A percentile compares a stretch with the other conserved stretches of the same genome.
phyloP scores from a whole-genome alignment of 768 basidiomycete species.

The Daedaleopsis nitida region DNA sequence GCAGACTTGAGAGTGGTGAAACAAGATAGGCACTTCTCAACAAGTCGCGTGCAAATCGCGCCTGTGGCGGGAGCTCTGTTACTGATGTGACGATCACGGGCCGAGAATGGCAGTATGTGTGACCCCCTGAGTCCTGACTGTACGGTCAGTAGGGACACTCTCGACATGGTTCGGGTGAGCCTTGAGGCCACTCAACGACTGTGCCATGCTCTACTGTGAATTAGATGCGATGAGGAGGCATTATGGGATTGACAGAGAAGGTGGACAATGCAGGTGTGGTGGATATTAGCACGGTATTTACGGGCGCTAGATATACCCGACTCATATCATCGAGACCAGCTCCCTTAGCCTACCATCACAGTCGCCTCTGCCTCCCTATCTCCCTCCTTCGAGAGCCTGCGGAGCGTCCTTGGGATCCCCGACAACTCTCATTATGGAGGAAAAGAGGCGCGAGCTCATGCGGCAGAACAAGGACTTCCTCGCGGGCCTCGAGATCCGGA shows the following conservation, averaged over 20 bases:
- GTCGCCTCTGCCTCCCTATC: not conserved
- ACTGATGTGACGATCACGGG: not conserved
- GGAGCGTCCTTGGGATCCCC: not conserved
- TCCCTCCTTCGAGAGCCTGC: not conserved
- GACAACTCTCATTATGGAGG: slow-evolving; percentile 1
- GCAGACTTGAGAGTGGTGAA: no score
- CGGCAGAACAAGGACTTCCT: not conserved
- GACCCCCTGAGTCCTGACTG: no score
- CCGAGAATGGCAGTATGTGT: not conserved
- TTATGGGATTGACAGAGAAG: not conserved
- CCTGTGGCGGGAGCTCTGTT: not conserved
- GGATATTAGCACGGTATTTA: not conserved
- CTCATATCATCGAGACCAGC: no score
- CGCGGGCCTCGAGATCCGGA: not conserved
- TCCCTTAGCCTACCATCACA: not conserved
- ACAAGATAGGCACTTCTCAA: no score
- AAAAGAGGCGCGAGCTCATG: not conserved
- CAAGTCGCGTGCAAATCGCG: not conserved
- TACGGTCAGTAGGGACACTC: no score
- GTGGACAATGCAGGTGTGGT: not conserved
- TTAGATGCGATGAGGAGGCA: not conserved
- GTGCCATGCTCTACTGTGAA: not conserved
- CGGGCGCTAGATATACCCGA: not conserved
- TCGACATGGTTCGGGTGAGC: not conserved
- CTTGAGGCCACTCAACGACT: not conserved